These are phyloP conservation scores for Boletales sp. DNA, from an alignment of 768 basidiomycete genomes.

Conservation along the genomic window DNA sequence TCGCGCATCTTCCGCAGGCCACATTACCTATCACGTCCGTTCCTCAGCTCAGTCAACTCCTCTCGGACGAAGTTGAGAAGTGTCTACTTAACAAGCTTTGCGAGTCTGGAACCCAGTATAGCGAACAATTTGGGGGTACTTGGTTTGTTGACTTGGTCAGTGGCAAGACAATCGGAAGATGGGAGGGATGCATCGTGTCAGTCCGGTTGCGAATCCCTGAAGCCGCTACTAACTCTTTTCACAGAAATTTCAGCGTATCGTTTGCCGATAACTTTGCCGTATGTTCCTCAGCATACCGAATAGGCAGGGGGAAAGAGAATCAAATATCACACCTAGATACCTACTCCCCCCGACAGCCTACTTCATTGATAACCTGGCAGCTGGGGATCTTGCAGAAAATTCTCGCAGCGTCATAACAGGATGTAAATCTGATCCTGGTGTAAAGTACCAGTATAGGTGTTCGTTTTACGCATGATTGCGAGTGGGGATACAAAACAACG, in stretches of 20 bases:
- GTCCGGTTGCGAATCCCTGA: constrained; percentile 26
- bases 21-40: constrained; percentile 71
- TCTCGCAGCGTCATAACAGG: constrained; percentile 20
- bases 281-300: constrained; percentile 54
- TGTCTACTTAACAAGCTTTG: constrained; percentile 69
- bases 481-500: background rate
- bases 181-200: constrained; percentile 77
- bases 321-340: constrained; percentile 43
- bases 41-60: constrained; percentile 69
- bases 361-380: constrained; percentile 55
- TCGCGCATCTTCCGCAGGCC: constrained; percentile 78
- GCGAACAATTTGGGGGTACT: constrained; percentile 48
- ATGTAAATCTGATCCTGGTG: constrained; percentile 7
- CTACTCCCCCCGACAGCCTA: constrained; percentile 30
- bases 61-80: constrained; percentile 74
- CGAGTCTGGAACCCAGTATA: constrained; percentile 56
- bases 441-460: constrained; percentile 17
- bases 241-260: constrained; percentile 61
- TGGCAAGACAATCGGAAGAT: constrained; percentile 62
- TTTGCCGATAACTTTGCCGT: constrained; percentile 50
- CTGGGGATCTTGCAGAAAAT: constrained; percentile 43
- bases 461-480: constrained; percentile 10
- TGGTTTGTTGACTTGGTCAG: constrained; percentile 79
- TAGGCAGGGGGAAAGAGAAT: constrained; percentile 40
- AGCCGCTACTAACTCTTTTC: background rate